These are phyloP conservation scores for Cercospora zeae-maydis DNA, from an alignment of 2,329 filamentous ascomycete genomes.

Conservation along the genomic window DNA sequence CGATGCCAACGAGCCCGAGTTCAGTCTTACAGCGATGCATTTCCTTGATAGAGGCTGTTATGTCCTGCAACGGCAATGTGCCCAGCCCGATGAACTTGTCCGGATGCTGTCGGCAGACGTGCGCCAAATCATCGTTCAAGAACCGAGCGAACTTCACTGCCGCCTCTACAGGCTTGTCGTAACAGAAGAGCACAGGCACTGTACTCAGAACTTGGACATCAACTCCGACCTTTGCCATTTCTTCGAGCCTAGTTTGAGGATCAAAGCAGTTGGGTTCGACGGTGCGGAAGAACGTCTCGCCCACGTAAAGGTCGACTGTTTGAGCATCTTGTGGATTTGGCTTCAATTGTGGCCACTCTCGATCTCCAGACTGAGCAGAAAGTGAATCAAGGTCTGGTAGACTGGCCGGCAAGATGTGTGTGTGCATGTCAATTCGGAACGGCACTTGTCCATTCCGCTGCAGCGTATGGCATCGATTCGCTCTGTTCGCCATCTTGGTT, in stretches of 20 bases:
- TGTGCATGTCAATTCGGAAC: slow-evolving; percentile 16
- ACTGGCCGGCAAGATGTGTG: slow-evolving; percentile 15
- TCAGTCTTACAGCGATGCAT: slow-evolving; percentile 11
- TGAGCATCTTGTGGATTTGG: background rate
- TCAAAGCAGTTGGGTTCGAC: slow-evolving; percentile 18
- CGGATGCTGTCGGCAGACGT: slow-evolving; percentile 5
- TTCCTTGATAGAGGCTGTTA: slow-evolving; percentile 11
- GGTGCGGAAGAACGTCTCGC: slow-evolving; percentile 16
- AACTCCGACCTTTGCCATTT: slow-evolving; percentile 10
- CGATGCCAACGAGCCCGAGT: slow-evolving; percentile 9
- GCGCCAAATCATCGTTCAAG: slow-evolving; percentile 16
- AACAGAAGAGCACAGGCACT: slow-evolving; percentile 16
- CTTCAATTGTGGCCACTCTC: slow-evolving; percentile 13
- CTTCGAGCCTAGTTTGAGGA: slow-evolving; percentile 9
- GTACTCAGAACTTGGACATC: slow-evolving; percentile 16
- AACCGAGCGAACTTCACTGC: slow-evolving; percentile 11
- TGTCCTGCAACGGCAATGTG: slow-evolving; percentile 13
- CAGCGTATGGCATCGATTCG: background rate
- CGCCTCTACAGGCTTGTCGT: slow-evolving; percentile 11
- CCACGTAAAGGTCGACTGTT: slow-evolving; percentile 17
- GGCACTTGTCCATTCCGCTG: background rate
- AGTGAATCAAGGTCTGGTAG: slow-evolving; percentile 7
- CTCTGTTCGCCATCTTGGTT: background rate
- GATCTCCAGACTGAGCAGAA: background rate
- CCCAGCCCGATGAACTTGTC: slow-evolving; percentile 12